These are phyloP conservation scores for Russula dissimulans DNA, from an alignment of 768 basidiomycete genomes.

Conservation along the genomic window DNA sequence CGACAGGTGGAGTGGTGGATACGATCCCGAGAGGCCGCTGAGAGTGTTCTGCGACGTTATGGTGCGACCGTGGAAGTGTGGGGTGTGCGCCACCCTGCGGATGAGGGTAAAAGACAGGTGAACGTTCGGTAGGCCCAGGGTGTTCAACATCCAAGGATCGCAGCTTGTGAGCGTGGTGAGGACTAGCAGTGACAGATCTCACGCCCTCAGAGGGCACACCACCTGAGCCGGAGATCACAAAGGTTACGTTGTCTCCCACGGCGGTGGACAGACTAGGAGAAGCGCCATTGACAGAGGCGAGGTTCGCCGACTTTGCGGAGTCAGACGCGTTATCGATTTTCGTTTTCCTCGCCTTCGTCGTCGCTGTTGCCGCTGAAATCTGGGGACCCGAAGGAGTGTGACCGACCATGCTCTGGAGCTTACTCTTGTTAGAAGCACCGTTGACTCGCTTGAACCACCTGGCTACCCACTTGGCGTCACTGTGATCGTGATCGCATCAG, in stretches of 20 bases:
- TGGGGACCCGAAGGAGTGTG: neutral
- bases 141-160: neutral
- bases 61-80: neutral
- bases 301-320: neutral
- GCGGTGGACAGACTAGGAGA: neutral
- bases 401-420: neutral
- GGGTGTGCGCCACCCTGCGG: neutral
- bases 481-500: neutral
- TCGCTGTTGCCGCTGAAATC: neutral
- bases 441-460: slow-evolving; percentile 13
- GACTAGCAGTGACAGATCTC: neutral
- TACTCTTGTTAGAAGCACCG: neutral
- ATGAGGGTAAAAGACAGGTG: neutral
- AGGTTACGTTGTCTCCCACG: neutral
- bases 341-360: no score
- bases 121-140: neutral
- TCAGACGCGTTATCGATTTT: neutral
- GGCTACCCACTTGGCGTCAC: slow-evolving; percentile 16
- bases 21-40: neutral
- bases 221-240: neutral
- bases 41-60: neutral
- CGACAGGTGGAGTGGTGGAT: neutral
- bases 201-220: neutral
- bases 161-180: neutral
- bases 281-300: neutral